A percentile compares a stretch with the other conserved stretches of the same genome.
phyloP scores from a whole-genome alignment of 257 asterid genomes.

The Oldenlandia corymbosa region DNA sequence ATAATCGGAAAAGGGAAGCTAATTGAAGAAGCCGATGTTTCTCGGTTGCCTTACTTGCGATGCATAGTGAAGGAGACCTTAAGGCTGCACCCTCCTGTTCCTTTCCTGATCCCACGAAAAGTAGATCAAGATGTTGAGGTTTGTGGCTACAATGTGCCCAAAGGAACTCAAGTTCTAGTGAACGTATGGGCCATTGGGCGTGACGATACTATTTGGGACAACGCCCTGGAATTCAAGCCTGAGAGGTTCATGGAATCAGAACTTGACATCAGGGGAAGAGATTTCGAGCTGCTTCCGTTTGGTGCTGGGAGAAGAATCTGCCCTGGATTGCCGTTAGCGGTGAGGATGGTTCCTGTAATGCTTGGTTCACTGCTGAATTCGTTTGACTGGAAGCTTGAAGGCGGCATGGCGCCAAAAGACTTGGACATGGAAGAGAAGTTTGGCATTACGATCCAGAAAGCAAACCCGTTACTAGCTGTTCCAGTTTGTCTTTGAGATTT shows the following conservation, averaged over 20 bases:
- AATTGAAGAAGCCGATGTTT: conserved; percentile 41
- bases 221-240: conserved; percentile 55
- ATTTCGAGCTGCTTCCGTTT: conserved; percentile 32
- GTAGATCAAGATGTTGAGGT: not conserved
- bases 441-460: conserved; percentile 29
- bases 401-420: conserved; percentile 21
- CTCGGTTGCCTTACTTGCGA: conserved; percentile 46
- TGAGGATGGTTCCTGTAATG: conserved; percentile 21
- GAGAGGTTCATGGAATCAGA: conserved; percentile 42
- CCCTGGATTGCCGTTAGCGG: conserved; percentile 28
- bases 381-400: conserved; percentile 31
- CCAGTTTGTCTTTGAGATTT: conserved; percentile 13
- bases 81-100: conserved; percentile 62
- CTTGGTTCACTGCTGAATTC: conserved; percentile 25
- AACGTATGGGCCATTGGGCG: not conserved
- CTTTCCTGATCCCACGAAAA: conserved; percentile 48
- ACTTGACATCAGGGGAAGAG: conserved; percentile 24
- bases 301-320: conserved; percentile 37
- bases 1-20: conserved; percentile 44
- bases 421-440: conserved; percentile 30
- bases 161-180: not conserved
- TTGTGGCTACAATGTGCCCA: not conserved
- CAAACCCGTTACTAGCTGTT: conserved; percentile 19
- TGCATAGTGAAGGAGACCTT: conserved; percentile 55
- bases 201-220: conserved; percentile 28